phyloP scores from a whole-genome alignment of 768 basidiomycete species.

The Mycena galopus region DNA sequence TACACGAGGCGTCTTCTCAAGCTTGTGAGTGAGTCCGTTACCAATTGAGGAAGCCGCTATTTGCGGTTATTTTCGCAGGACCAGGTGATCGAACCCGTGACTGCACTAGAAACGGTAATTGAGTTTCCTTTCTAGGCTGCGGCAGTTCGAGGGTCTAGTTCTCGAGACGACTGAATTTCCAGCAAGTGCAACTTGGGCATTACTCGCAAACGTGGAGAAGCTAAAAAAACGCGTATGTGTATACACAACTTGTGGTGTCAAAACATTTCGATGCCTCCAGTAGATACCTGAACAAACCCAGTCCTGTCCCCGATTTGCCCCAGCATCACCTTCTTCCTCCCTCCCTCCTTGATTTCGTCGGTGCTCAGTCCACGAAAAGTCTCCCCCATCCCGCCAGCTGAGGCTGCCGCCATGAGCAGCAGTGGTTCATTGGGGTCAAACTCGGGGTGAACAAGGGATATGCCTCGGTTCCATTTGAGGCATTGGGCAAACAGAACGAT shows the following conservation, averaged over 20 bases:
- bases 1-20: neutral
- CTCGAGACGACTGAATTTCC: no score
- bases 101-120: no score
- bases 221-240: no score
- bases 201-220: no score
- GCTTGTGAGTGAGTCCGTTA: neutral
- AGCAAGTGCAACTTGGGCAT: no score
- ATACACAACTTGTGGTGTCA: no score
- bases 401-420: slow-evolving; percentile 23
- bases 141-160: no score
- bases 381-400: slow-evolving; percentile 14
- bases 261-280: no score
- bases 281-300: slow-evolving; percentile 20
- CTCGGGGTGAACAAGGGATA: neutral
- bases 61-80: no score
- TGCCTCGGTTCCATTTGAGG: neutral
- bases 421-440: slow-evolving; percentile 18
- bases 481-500: slow-evolving; percentile 4
- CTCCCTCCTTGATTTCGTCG: slow-evolving; percentile 10
- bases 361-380: neutral
- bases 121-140: no score
- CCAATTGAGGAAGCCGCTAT: no score
- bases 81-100: no score
- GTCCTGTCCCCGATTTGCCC: neutral
- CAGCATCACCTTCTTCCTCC: slow-evolving; percentile 1